Evolutionary conservation across 495 filamentous ascomycete genomes (phyloP).

Genomic region (Aspergillus homomorphus): DNA sequence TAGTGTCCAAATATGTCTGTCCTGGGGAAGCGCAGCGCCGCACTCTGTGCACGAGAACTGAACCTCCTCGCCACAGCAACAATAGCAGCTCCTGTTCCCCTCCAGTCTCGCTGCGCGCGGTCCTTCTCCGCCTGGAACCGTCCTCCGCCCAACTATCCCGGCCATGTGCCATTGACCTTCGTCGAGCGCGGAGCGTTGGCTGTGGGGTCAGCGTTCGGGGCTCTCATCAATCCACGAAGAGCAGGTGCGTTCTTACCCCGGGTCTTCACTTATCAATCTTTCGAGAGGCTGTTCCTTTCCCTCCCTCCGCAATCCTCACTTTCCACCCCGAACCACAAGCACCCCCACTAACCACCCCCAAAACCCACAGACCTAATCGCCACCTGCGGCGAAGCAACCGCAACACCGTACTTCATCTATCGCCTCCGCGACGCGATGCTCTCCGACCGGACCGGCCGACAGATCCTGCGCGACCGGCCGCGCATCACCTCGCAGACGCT

Average conservation of each 20-base stretch:
- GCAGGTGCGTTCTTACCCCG: constrained; percentile 49
- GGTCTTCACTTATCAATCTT: background rate
- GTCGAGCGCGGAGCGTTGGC: constrained; percentile 76
- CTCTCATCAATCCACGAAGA: constrained; percentile 74
- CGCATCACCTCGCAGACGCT: constrained; percentile 81
- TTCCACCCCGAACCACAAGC: background rate
- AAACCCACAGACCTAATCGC: constrained; percentile 77
- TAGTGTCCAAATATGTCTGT: constrained; percentile 29
- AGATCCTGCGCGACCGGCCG: constrained; percentile 86
- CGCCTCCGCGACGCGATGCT: constrained; percentile 93
- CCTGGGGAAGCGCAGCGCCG: constrained; percentile 24
- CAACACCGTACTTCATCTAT: constrained; percentile 92
- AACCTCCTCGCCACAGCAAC: constrained; percentile 3
- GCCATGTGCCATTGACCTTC: constrained; percentile 83
- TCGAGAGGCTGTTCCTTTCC: constrained; percentile 7
- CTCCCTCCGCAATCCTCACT: background rate
- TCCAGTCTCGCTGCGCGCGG: constrained; percentile 22
- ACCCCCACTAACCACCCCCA: background rate
- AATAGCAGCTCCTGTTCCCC: constrained; percentile 2
- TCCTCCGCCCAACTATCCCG: constrained; percentile 71
- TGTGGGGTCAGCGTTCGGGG: constrained; percentile 76
- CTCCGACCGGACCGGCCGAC: constrained; percentile 72
- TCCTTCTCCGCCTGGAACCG: constrained; percentile 76
- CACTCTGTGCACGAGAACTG: constrained; percentile 21
- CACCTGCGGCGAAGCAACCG: constrained; percentile 86